phyloP scores from a whole-genome alignment of 1,139 yeast genomes.

The Blastobotrys indianensis region DNA sequence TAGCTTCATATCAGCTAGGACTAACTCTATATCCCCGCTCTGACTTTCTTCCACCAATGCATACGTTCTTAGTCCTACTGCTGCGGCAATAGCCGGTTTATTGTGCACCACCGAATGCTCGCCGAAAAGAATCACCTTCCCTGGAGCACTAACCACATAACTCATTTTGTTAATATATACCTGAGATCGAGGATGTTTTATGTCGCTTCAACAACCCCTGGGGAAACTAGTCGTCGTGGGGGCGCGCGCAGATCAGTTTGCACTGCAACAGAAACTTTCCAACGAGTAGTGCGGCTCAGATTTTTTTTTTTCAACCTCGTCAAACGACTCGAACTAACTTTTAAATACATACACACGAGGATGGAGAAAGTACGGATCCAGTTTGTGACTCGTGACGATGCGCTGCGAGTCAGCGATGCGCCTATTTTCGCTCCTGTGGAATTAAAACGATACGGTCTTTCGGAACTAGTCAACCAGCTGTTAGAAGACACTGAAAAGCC shows the following conservation, averaged over 20 bases:
- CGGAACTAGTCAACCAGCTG: conserved; percentile 90
- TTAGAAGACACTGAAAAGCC: conserved; percentile 48
- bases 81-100: conserved; percentile 90
- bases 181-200: conserved; percentile 1
- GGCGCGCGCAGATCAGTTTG: not conserved
- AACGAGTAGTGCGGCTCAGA: not conserved
- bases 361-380: conserved; percentile 58
- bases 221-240: no score
- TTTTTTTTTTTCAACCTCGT: conserved; percentile 3
- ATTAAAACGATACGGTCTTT: conserved; percentile 82
- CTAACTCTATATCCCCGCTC: conserved; percentile 46
- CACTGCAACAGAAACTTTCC: not conserved
- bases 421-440: conserved; percentile 78
- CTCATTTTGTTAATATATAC: not conserved
- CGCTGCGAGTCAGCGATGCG: conserved; percentile 69
- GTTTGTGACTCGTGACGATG: conserved; percentile 82
- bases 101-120: conserved; percentile 96
- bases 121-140: conserved; percentile 92
- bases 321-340: not conserved
- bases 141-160: conserved; percentile 56
- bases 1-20: conserved; percentile 78
- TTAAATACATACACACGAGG: conserved; percentile 1
- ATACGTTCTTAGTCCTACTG: conserved; percentile 75
- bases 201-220: not conserved
- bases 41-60: conserved; percentile 45